Base-by-base conservation (phyloP, 2,329 filamentous ascomycete species). In the Paramyrothecium sp. region DNA sequence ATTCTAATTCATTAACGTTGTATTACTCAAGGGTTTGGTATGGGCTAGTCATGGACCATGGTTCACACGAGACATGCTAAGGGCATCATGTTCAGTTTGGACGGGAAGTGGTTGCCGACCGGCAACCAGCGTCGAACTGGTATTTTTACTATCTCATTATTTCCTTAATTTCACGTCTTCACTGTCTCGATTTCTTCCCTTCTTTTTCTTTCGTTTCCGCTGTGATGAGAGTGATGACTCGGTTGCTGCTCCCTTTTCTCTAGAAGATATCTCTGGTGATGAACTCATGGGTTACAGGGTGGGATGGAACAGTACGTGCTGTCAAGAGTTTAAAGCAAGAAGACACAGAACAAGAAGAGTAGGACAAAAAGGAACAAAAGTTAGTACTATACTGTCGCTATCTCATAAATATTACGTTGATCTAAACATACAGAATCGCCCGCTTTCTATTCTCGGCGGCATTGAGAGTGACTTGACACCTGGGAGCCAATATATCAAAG, bases 401-500 rank as follows among this genome's bases (percentile, higher is more conserved):
- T 30, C 38, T 44, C 38, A 17, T 19, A 19, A 44, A 7, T 19
- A 17, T 19, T 17, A 16, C 13, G 5, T 19, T n/a, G n/a, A 16
- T 44, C 13, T 12, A 44, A 4, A 44, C n/a, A 19, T 16, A 7
- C 13, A 16, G 5, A 44, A 44, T 19, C 5, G 38, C 38, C 38
- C 38, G 38, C 38, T 44, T 44, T 12, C 38, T 44, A 19, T 44
- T 44, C 38, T 44, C 38, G 5, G n/a, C n/a, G 38, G 38, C 38
- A 44, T 16, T 44, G 13, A 44, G 38, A 4, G 38, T 16, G 38
- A 19, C 13, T 19, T 44, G 38, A 44, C 38, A 44, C 38, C n/a
- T 44, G 38, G 38, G 38, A 7, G 38, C 38, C 13, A 44, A 19
- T 44, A 44, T 17, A 12, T 66, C 65, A 3, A 74, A 77, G 0